These are phyloP conservation scores for Laetiporus sulphureus DNA, from an alignment of 1,284 basidiomycete genomes.

Conservation along the genomic window DNA sequence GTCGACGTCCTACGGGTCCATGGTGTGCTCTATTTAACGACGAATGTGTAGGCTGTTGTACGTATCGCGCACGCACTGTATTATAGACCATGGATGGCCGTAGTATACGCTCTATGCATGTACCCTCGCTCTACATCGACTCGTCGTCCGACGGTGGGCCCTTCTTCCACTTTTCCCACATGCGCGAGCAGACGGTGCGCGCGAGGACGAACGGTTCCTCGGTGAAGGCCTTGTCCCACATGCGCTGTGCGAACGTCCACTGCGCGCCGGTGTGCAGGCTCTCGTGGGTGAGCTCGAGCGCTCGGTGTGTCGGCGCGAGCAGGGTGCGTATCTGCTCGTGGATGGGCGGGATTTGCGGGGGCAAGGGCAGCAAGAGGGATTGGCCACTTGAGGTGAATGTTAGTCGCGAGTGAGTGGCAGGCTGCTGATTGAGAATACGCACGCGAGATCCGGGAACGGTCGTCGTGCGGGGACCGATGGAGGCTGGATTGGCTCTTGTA, in stretches of 20 bases:
- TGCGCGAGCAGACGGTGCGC: slow-evolving; percentile 20
- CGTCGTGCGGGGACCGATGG: neutral
- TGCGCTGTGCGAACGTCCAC: slow-evolving; percentile 17
- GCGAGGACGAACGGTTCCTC: slow-evolving; percentile 25
- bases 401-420: neutral
- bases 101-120: neutral
- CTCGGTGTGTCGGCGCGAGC: slow-evolving; percentile 23
- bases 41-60: neutral
- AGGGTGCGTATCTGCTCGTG: slow-evolving; percentile 17
- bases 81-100: neutral
- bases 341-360: slow-evolving; percentile 19
- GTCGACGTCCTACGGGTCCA: no score
- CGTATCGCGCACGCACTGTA: neutral
- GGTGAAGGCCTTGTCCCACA: slow-evolving; percentile 26
- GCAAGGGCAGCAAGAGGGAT: slow-evolving; percentile 19
- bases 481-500: no score
- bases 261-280: slow-evolving; percentile 23
- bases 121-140: neutral
- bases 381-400: slow-evolving; percentile 8
- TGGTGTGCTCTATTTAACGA: neutral
- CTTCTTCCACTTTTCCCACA: slow-evolving; percentile 23
- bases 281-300: slow-evolving; percentile 22
- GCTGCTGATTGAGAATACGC: slow-evolving; percentile 5
- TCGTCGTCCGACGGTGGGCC: slow-evolving; percentile 18
- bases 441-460: slow-evolving; percentile 23